These are phyloP conservation scores for Vanderwaltozyma polyspora DNA, from an alignment of 805 yeast genomes.

Conservation along the genomic window DNA sequence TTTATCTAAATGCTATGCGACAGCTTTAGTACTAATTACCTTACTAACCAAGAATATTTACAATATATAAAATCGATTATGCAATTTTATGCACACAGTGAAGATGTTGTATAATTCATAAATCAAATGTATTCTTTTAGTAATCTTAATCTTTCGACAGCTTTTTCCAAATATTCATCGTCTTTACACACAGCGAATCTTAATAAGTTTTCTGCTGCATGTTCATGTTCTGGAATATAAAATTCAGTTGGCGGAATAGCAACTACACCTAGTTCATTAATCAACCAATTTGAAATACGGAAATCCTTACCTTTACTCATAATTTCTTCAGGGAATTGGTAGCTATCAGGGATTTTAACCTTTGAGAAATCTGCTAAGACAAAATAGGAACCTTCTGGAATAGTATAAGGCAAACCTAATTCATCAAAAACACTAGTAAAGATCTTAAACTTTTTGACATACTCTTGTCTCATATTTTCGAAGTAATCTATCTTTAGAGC, in stretches of 20 bases:
- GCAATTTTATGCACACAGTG: too few relatives aligned
- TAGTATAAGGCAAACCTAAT: slow-evolving; percentile 77
- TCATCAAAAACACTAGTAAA: slow-evolving; percentile 75
- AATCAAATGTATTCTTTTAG: slow-evolving; percentile 50
- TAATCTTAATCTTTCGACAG: slow-evolving; percentile 61
- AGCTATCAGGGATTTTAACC: slow-evolving; percentile 66
- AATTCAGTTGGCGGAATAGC: slow-evolving; percentile 98
- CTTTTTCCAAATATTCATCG: slow-evolving; percentile 66
- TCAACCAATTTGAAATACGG: slow-evolving; percentile 83
- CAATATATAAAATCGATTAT: too few relatives aligned
- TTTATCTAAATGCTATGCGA: too few relatives aligned
- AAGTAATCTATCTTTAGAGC: slow-evolving; percentile 60
- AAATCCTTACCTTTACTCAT: slow-evolving; percentile 69
- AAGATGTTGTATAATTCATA: too few relatives aligned
- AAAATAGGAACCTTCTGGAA: slow-evolving; percentile 90
- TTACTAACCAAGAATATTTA: too few relatives aligned
- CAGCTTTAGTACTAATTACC: too few relatives aligned
- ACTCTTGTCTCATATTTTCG: slow-evolving; percentile 54
- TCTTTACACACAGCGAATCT: slow-evolving; percentile 97
- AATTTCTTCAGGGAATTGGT: slow-evolving; percentile 61
- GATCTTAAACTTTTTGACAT: slow-evolving; percentile 59
- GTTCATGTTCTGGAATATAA: slow-evolving; percentile 56
- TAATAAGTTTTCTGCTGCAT: slow-evolving; percentile 70
- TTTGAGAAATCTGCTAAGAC: slow-evolving; percentile 78
- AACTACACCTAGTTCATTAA: slow-evolving; percentile 85